Evolutionary conservation across 495 filamentous ascomycete genomes (phyloP).

Genomic region (Penicillium crystallinum): DNA sequence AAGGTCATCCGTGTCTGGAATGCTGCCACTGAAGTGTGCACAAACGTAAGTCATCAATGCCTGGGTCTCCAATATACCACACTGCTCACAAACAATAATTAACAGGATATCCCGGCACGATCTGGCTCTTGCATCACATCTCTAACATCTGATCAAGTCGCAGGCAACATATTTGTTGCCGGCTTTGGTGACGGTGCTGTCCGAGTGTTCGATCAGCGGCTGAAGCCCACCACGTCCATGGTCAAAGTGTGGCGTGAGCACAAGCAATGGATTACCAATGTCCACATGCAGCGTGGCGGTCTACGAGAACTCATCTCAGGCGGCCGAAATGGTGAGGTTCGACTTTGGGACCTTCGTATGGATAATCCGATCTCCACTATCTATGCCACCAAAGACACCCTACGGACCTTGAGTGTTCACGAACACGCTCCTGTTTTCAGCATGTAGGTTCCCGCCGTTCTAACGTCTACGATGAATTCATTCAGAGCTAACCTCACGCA

Average conservation of each 20-base stretch:
- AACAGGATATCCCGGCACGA: slow-evolving; percentile 85
- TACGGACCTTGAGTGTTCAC: slow-evolving; percentile 85
- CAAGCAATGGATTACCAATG: slow-evolving; percentile 86
- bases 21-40: slow-evolving; percentile 87
- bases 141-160: slow-evolving; percentile 93
- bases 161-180: slow-evolving; percentile 89
- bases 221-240: slow-evolving; percentile 77
- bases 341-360: slow-evolving; percentile 93
- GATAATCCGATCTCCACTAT: slow-evolving; percentile 68
- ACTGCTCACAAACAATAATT: not conserved
- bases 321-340: slow-evolving; percentile 84
- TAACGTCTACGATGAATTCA: not conserved
- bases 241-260: slow-evolving; percentile 95
- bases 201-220: slow-evolving; percentile 85
- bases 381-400: slow-evolving; percentile 66
- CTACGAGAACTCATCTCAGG: slow-evolving; percentile 84
- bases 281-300: slow-evolving; percentile 95
- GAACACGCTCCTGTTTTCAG: slow-evolving; percentile 97
- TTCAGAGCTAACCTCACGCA: slow-evolving; percentile 30
- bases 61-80: not conserved
- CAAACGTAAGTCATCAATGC: slow-evolving; percentile 48
- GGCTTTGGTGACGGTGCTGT: slow-evolving; percentile 98
- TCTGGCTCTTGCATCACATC: slow-evolving; percentile 95
- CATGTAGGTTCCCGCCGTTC: slow-evolving; percentile 58
- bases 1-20: slow-evolving; percentile 95